Conservation (phyloP, 73 alveolate genomes). For the Uronychia setigera region DNA sequence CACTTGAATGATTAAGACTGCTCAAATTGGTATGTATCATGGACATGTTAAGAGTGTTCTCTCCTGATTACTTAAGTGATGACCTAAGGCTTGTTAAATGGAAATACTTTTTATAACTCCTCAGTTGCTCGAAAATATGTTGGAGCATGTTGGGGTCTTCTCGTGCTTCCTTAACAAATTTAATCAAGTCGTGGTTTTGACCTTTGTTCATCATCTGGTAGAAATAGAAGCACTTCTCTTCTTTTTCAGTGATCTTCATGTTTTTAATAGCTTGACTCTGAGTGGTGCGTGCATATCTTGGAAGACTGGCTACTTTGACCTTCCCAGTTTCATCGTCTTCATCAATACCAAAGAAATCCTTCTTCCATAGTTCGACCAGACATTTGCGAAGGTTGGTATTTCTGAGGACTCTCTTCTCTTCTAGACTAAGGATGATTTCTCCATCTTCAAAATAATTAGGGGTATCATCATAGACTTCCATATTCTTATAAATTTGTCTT, state of each 20-base stretch:
- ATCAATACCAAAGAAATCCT: background rate
- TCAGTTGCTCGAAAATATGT: no score
- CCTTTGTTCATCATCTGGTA: background rate
- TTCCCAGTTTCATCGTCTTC: background rate
- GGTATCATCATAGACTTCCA: background rate
- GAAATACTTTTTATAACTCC: no score
- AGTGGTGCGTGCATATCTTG: background rate
- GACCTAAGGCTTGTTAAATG: no score
- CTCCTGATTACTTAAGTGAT: no score
- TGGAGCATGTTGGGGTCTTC: background rate
- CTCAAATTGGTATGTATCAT: no score
- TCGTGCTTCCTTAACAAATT: background rate
- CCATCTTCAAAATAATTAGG: background rate
- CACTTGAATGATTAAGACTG: no score
- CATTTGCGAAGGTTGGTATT: background rate
- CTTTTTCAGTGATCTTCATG: background rate
- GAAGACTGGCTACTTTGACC: background rate
- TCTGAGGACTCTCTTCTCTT: background rate
- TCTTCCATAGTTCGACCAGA: background rate
- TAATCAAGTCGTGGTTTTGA: background rate
- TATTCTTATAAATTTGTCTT: background rate
- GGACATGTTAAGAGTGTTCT: no score
- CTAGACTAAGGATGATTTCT: background rate
- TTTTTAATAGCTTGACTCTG: background rate
- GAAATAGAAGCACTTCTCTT: constrained; percentile 1